Conservation (phyloP, 1,139 yeast species). For the Candida glucosophila region DNA sequence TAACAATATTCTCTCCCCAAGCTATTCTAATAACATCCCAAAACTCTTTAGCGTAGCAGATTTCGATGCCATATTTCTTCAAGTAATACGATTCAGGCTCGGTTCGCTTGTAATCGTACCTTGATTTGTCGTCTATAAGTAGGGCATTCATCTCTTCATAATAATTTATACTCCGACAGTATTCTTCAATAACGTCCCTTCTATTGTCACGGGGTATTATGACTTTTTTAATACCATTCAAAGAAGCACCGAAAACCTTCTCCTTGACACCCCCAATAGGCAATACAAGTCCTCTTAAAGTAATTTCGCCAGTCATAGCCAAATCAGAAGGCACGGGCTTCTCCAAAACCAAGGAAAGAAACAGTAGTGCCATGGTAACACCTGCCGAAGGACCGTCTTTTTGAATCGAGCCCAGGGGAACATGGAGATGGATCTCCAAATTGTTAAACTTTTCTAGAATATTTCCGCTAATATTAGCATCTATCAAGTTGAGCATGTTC, state of each 20-base stretch:
- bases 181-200: slow-evolving; percentile 59
- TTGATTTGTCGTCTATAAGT: slow-evolving; percentile 26
- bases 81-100: slow-evolving; percentile 41
- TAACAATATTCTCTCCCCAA: slow-evolving; percentile 46
- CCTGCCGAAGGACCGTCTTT: slow-evolving; percentile 97
- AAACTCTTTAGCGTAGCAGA: slow-evolving; percentile 66
- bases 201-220: slow-evolving; percentile 66
- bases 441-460: slow-evolving; percentile 38
- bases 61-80: slow-evolving; percentile 45
- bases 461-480: slow-evolving; percentile 12
- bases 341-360: slow-evolving; percentile 62
- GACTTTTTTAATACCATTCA: slow-evolving; percentile 52
- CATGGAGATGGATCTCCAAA: slow-evolving; percentile 71
- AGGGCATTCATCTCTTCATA: slow-evolving; percentile 23
- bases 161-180: slow-evolving; percentile 26
- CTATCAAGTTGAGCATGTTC: slow-evolving; percentile 20
- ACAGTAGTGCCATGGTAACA: slow-evolving; percentile 76
- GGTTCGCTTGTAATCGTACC: slow-evolving; percentile 19
- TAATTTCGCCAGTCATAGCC: slow-evolving; percentile 94
- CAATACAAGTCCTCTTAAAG: slow-evolving; percentile 74
- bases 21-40: slow-evolving; percentile 66
- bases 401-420: slow-evolving; percentile 80
- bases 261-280: slow-evolving; percentile 90
- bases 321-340: slow-evolving; percentile 58
- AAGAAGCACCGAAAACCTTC: slow-evolving; percentile 76